These are phyloP conservation scores for Citrus hindsii DNA, from an alignment of 345 rosid species.

Conservation along the genomic window DNA sequence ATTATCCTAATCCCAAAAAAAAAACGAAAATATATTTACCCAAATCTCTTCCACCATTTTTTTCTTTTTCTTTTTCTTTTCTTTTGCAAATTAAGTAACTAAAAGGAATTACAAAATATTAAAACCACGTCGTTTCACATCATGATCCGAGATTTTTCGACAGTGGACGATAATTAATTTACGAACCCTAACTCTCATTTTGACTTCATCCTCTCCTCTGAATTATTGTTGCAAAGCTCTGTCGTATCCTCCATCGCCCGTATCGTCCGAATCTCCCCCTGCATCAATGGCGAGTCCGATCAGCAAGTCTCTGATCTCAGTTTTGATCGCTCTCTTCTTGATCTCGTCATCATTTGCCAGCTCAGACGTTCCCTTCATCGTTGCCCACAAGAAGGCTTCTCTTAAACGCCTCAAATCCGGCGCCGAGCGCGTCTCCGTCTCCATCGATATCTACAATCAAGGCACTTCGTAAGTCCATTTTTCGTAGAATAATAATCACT, in stretches of 20 bases:
- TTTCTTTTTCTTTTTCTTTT: not conserved
- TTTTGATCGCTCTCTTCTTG: constrained; percentile 37
- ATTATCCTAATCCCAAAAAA: no score
- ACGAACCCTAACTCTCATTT: not conserved
- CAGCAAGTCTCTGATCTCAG: constrained; percentile 30
- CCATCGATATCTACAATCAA: constrained; percentile 86
- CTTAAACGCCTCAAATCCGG: constrained; percentile 81
- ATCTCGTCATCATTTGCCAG: constrained; percentile 49
- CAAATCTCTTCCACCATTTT: not conserved
- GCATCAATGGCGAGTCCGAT: constrained; percentile 30
- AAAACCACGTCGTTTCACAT: not conserved
- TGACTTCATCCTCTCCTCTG: not conserved
- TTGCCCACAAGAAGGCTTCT: constrained; percentile 91
- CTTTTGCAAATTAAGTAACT: not conserved
- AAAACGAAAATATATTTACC: no score
- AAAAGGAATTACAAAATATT: not conserved
- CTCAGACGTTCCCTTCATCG: constrained; percentile 81
- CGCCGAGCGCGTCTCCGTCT: constrained; percentile 77
- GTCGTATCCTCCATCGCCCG: not conserved
- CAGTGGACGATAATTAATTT: not conserved
- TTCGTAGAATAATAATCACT: not conserved
- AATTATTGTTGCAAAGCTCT: not conserved
- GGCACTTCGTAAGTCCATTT: constrained; percentile 67
- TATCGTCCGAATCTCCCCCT: not conserved
- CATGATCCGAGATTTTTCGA: not conserved